phyloP scores from a whole-genome alignment of 306 rosid genomes.

The Pachyrhizus erosus region DNA sequence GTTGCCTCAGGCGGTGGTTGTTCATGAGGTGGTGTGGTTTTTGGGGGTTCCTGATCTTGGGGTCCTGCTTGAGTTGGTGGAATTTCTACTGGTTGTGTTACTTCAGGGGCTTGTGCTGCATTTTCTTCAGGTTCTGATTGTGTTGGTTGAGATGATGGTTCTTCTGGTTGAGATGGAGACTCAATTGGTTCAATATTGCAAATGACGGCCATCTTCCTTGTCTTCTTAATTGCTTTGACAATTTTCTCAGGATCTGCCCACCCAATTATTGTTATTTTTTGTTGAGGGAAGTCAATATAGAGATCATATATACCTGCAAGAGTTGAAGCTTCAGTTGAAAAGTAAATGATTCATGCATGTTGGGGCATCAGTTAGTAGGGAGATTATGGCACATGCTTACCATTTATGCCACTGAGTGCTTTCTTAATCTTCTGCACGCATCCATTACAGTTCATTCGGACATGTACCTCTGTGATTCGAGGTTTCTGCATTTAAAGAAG shows the following conservation, averaged over 20 bases:
- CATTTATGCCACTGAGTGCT: conserved; percentile 67
- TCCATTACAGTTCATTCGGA: conserved; percentile 85
- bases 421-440: conserved; percentile 86
- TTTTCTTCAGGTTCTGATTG: conserved; percentile 45
- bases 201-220: conserved; percentile 74
- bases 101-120: conserved; percentile 37
- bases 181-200: conserved; percentile 59
- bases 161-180: conserved; percentile 41
- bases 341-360: not conserved
- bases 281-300: conserved; percentile 72
- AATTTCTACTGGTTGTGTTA: conserved; percentile 35
- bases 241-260: conserved; percentile 82
- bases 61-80: conserved; percentile 41
- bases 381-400: conserved; percentile 44
- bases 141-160: conserved; percentile 27
- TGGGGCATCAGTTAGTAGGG: not conserved
- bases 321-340: not conserved
- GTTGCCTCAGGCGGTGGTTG: conserved; percentile 43
- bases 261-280: conserved; percentile 73
- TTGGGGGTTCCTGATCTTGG: conserved; percentile 46
- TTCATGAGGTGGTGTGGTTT: conserved; percentile 46
- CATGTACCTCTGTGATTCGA: conserved; percentile 68
- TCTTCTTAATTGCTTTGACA: conserved; percentile 74
- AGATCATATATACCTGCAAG: conserved; percentile 73
- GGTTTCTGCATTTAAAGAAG: conserved; percentile 69